Percentiles rank a stretch among this genome's conserved stretches.
These are phyloP conservation scores for Dispira simplex DNA, from an alignment of 192 early-diverging fungal species.

Conservation along the genomic window DNA sequence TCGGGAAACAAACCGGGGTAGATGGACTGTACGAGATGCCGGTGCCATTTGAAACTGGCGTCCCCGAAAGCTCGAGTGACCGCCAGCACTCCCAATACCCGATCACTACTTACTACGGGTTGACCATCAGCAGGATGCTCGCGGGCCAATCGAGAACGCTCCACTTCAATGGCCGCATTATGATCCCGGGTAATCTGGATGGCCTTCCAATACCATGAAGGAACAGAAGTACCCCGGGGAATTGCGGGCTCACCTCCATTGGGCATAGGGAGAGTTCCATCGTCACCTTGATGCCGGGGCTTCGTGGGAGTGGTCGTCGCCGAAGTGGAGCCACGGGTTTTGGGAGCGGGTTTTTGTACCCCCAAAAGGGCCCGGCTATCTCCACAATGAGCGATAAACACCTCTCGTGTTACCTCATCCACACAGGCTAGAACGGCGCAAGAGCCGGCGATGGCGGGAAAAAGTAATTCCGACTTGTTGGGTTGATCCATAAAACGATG, in stretches of 20 bases:
- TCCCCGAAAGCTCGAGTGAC: conserved; percentile 5
- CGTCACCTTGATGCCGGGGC: not conserved
- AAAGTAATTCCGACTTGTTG: not conserved
- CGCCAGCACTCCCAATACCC: conserved; percentile 2
- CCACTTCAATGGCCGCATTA: conserved; percentile 4
- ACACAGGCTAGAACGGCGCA: not conserved
- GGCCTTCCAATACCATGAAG: conserved; percentile 3
- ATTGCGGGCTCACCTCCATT: not conserved
- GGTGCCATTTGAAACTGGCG: conserved; percentile 8
- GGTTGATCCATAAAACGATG: conserved; percentile 6
- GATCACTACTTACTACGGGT: not conserved
- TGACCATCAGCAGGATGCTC: not conserved
- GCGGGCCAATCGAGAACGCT: not conserved
- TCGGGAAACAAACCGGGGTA: conserved; percentile 2
- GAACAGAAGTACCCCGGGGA: not conserved
- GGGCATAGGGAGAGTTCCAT: not conserved
- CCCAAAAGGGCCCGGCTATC: conserved; percentile 5
- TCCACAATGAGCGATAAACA: conserved; percentile 1
- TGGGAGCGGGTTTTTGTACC: not conserved
- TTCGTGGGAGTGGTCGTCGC: not conserved
- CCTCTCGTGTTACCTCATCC: not conserved
- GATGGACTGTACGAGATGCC: conserved; percentile 5
- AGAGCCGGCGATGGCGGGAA: conserved; percentile 4
- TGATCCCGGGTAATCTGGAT: conserved; percentile 4
- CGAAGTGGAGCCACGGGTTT: not conserved